These are phyloP conservation scores for Nemania sp. DNA, from an alignment of 2,329 filamentous ascomycete genomes.

Conservation along the genomic window DNA sequence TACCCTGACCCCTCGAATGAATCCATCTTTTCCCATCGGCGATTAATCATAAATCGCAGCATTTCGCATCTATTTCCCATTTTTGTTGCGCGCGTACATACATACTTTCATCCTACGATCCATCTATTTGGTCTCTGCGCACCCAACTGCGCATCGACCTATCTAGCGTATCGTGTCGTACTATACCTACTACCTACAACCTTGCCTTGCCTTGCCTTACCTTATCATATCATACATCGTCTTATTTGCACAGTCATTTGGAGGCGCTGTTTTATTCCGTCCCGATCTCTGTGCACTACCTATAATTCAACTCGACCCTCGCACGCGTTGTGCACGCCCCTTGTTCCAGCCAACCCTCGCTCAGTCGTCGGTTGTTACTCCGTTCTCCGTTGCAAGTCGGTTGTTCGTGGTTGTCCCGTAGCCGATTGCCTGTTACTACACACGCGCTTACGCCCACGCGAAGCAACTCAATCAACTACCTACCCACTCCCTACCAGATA, in stretches of 20 bases:
- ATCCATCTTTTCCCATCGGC: constrained; percentile 25
- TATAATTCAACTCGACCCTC: neutral
- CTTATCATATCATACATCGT: neutral
- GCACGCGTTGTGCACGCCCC: neutral
- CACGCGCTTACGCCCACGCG: constrained; percentile 32
- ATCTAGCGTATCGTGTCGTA: neutral
- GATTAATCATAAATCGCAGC: constrained; percentile 20
- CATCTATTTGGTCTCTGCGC: neutral
- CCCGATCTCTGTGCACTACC: neutral
- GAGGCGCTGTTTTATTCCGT: neutral
- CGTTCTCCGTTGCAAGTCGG: constrained; percentile 8
- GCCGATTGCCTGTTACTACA: constrained; percentile 8
- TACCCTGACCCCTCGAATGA: constrained; percentile 29
- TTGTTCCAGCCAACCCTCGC: neutral
- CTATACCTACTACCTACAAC: too few species aligned
- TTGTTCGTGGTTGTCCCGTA: neutral
- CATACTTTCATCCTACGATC: neutral
- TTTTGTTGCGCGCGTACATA: neutral
- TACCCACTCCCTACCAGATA: constrained; percentile 37
- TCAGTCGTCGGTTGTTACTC: constrained; percentile 18
- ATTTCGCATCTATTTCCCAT: neutral
- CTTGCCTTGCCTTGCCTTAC: too few species aligned
- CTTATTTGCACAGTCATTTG: neutral
- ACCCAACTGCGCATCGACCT: neutral
- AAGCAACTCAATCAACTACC: constrained; percentile 40